These are phyloP conservation scores for Fusarium burgessii DNA, from an alignment of 2,329 filamentous ascomycete species.

Conservation along the genomic window DNA sequence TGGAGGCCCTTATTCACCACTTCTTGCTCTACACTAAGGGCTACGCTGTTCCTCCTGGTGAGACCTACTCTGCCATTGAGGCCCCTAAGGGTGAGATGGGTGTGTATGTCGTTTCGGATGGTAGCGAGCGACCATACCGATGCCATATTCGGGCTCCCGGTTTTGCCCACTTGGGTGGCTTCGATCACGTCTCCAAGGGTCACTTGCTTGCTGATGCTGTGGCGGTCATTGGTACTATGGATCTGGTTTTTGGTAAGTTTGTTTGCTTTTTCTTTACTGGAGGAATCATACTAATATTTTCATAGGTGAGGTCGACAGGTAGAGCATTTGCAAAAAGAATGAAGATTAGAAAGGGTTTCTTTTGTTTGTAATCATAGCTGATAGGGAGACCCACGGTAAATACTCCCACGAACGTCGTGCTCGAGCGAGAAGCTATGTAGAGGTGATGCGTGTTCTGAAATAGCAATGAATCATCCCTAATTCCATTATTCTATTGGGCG, in stretches of 20 bases:
- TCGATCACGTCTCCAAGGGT: constrained; percentile 92
- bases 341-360: constrained; percentile 50
- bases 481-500: constrained; percentile 18
- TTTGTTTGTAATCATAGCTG: constrained; percentile 58
- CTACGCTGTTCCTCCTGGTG: constrained; percentile 94
- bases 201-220: constrained; percentile 97
- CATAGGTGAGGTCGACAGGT: constrained; percentile 72
- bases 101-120: constrained; percentile 95
- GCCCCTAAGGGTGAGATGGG: constrained; percentile 99
- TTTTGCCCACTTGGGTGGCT: constrained; percentile 93
- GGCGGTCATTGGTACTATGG: constrained; percentile 92
- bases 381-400: constrained; percentile 53
- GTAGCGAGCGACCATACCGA: constrained; percentile 94
- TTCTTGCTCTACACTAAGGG: constrained; percentile 99
- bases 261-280: not conserved
- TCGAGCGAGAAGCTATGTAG: constrained; percentile 45
- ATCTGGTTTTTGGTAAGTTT: constrained; percentile 84
- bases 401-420: constrained; percentile 51
- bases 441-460: constrained; percentile 41
- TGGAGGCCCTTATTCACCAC: constrained; percentile 99
- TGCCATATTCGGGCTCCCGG: constrained; percentile 98
- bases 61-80: constrained; percentile 98
- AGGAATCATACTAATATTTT: constrained; percentile 53
- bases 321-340: constrained; percentile 50
- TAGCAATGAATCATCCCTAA: constrained; percentile 44